phyloP scores from a whole-genome alignment of 1,284 basidiomycete genomes.

The Cutaneotrichosporon sp. region DNA sequence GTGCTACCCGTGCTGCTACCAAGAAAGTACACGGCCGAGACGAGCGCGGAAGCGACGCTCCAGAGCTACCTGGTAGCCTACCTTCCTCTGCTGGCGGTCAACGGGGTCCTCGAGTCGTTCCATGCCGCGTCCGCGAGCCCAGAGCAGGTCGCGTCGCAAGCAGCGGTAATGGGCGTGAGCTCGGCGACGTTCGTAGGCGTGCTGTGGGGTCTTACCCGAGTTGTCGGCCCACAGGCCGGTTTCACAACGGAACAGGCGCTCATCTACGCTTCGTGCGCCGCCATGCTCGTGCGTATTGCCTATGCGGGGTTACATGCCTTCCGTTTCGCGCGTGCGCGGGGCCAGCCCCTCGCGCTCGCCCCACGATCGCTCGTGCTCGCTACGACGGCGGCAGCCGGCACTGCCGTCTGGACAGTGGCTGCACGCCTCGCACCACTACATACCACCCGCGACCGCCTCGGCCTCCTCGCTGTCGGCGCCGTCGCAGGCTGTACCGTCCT shows the following conservation, averaged over 20 bases:
- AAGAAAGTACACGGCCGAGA: constrained; percentile 61
- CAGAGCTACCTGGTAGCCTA: constrained; percentile 69
- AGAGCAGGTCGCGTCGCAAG: constrained; percentile 30
- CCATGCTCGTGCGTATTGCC: constrained; percentile 40
- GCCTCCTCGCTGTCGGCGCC: constrained; percentile 25
- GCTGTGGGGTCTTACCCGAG: constrained; percentile 11
- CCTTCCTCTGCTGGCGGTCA: constrained; percentile 78
- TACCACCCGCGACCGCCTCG: not conserved
- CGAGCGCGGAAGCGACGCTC: constrained; percentile 65
- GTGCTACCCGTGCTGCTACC: constrained; percentile 68
- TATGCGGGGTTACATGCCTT: constrained; percentile 32
- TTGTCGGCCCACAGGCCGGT: not conserved
- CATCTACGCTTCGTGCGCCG: constrained; percentile 62
- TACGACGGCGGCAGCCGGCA: not conserved
- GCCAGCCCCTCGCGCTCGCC: not conserved
- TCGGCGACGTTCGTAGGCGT: constrained; percentile 29
- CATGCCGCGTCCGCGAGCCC: constrained; percentile 64
- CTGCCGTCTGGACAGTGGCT: not conserved
- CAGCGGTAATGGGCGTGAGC: constrained; percentile 34
- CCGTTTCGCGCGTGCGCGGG: not conserved
- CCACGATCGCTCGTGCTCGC: constrained; percentile 3
- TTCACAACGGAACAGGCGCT: constrained; percentile 50
- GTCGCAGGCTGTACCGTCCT: constrained; percentile 28
- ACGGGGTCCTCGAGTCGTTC: constrained; percentile 85
- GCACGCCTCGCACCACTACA: not conserved